Evolutionary conservation across 352 stramenopile species (phyloP), one percentile per base, ranked within the genome.

Genomic region (Phytophthora palmivora): DNA sequence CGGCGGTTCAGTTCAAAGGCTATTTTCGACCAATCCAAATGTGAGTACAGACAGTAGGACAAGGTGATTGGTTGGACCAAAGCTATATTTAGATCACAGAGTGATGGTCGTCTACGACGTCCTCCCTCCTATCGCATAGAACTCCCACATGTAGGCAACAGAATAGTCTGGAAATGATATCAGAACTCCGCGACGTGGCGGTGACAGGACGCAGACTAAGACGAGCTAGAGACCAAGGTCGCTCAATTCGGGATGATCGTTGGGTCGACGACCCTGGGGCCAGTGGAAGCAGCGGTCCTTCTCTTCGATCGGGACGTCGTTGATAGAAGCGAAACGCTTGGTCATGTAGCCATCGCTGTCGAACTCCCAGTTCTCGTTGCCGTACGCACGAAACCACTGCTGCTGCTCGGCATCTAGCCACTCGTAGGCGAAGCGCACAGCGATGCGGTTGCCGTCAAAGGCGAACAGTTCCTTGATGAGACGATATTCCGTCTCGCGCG

Each of bases 331-430:
- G 71, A 89, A 89, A 42, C 90, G 86, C 70, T 84, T 69, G n/a
- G 84, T 72, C 89, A 97, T 97, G 58, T 82, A 79, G 3, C 91
- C 91, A 18, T 83, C 30, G 7, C 75, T 76, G 38, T 97, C 76
- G 62, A 97, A 97, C 48, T 87, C 82, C 89, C 91, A 97, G 66
- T 96, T 95, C 63, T 97, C 90, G 45, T 97, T 96, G 43, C 90
- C 90, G 52, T 96, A 92, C 19, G 86, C 73, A 11, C 89, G 87
- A 37, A 78, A 92, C 86, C 89, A 97, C 56, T 96, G 79, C 12
- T 76, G 57, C 11, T 67, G 26, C 12, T 57, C 45, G 5, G 55
- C 63, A 45, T 92, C 72, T 8, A 74, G 54, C 74, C 82, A 96
- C 63, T 97, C 90, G 76, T 97, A 97, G 18, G 77, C 80, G 62